Base-by-base conservation (phyloP, 1,284 basidiomycete genomes). In the Ustilago cynodontis region DNA sequence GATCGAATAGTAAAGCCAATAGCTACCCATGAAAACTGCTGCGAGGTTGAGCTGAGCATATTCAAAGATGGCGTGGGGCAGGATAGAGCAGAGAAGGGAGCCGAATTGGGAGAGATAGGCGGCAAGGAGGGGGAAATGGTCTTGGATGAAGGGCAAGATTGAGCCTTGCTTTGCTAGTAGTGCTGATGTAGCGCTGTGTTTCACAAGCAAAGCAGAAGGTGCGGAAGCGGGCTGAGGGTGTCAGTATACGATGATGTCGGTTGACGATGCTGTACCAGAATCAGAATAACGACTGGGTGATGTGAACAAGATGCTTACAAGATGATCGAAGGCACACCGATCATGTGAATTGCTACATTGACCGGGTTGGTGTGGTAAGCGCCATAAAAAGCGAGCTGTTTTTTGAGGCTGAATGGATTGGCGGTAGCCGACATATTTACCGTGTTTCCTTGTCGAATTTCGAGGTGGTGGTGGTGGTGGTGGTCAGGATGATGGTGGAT, bases 371-470 rank as follows among this genome's bases (percentile, higher is more conserved):
- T 79, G 49, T 83, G 81, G 69, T 83, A 83, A 11, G 81, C 80
- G 45, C 81, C 81, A 54, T 82, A 82, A 65, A 82, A 82, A 31
- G 79, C 79, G 18, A 82, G 71, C 63, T 82, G 81, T 55, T 78
- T 70, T 31, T 53, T 65, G 52, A 82, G 67, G 37, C 66, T 72
- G 56, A 82, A 74, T 2, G 79, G 80, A 31, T 71, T 77, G 5
- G 70, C 80, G 6, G 80, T 78, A 20, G 74, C 70, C 16, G 71
- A 76, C 79, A 81, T 81, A 24, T 29, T 67, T 39, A n/a, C 10
- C 18, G 16, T 14, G 14, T 29, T 18, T 11, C 6, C 26, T 37
- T 16, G 1, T n/a, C 35, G 22, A 29, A 3, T 20, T 7, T 14
- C 9, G 20, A 11, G 24, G 2, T n/a, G n/a, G 31, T 33, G 31